Evolutionary conservation across 768 basidiomycete genomes (phyloP).

Genomic region (Rubroboletus satanas): DNA sequence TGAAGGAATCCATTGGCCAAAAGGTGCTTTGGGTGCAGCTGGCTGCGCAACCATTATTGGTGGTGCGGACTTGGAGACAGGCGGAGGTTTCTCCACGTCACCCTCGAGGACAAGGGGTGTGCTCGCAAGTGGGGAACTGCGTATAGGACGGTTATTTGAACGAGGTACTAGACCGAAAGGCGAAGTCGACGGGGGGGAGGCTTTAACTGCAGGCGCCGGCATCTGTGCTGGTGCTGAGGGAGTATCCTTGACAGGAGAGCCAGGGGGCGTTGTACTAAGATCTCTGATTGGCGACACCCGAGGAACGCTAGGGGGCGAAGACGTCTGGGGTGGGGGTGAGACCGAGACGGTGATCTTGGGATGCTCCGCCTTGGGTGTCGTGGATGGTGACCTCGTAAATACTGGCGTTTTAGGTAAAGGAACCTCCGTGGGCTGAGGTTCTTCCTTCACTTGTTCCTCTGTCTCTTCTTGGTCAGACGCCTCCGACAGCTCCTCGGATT

Average conservation of each 20-base stretch:
- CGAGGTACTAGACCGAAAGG: conserved; percentile 47
- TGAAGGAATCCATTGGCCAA: conserved; percentile 32
- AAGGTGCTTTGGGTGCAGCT: conserved; percentile 39
- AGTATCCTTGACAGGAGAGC: conserved; percentile 50
- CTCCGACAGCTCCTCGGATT: conserved; percentile 19
- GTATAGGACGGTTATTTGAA: conserved; percentile 50
- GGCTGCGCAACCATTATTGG: conserved; percentile 29
- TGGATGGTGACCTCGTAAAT: conserved; percentile 49
- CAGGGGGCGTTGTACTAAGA: conserved; percentile 59
- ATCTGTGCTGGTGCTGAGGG: conserved; percentile 16
- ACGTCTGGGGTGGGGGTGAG: conserved; percentile 31
- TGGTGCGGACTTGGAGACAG: conserved; percentile 18
- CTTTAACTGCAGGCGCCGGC: conserved; percentile 14
- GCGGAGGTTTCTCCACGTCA: conserved; percentile 16
- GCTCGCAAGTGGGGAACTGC: conserved; percentile 75
- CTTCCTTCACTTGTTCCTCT: conserved; percentile 13
- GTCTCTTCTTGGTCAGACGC: conserved; percentile 18
- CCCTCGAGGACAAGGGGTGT: conserved; percentile 47
- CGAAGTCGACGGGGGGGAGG: conserved; percentile 27
- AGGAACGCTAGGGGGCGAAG: conserved; percentile 18
- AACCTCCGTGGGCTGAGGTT: conserved; percentile 23
- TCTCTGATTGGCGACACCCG: conserved; percentile 35
- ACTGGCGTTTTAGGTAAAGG: conserved; percentile 32
- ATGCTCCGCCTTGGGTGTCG: conserved; percentile 54
- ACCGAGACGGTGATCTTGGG: conserved; percentile 36